Conservation (phyloP, 169 alveolate genomes). For the Cyclospora cayetanensis region DNA sequence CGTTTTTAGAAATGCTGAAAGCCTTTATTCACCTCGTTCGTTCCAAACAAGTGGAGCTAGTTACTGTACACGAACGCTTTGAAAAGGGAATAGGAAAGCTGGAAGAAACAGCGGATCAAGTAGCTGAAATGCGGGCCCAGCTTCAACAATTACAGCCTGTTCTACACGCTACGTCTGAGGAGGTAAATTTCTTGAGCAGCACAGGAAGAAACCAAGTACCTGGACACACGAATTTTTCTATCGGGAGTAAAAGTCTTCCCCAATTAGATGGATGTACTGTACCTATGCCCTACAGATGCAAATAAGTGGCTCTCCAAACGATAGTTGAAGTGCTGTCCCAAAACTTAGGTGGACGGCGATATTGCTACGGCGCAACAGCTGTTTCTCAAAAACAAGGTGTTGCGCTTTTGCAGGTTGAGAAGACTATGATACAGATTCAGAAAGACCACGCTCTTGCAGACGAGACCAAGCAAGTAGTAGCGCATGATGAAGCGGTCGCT, state of each 20-base stretch:
- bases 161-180: constrained; percentile 90
- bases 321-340: no score
- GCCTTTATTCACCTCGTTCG: constrained; percentile 78
- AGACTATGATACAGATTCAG: constrained; percentile 90
- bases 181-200: constrained; percentile 65
- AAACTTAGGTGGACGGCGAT: no score
- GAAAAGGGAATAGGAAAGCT: constrained; percentile 90
- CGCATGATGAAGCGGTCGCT: constrained; percentile 88
- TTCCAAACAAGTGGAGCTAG: constrained; percentile 84
- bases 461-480: constrained; percentile 85
- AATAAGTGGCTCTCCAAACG: no score
- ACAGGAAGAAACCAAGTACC: no score
- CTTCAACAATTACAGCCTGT: constrained; percentile 91
- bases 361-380: no score
- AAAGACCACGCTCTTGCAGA: constrained; percentile 93
- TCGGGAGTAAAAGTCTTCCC: background rate
- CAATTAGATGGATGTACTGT: background rate
- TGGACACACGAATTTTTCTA: background rate
- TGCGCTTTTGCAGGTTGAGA: constrained; percentile 79
- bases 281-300: no score
- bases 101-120: constrained; percentile 89
- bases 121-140: constrained; percentile 86
- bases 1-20: constrained; percentile 91
- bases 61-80: constrained; percentile 84
- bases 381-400: background rate